Evolutionary conservation across 345 rosid genomes (phyloP).

Genomic region (Lenwebbia sp.): DNA sequence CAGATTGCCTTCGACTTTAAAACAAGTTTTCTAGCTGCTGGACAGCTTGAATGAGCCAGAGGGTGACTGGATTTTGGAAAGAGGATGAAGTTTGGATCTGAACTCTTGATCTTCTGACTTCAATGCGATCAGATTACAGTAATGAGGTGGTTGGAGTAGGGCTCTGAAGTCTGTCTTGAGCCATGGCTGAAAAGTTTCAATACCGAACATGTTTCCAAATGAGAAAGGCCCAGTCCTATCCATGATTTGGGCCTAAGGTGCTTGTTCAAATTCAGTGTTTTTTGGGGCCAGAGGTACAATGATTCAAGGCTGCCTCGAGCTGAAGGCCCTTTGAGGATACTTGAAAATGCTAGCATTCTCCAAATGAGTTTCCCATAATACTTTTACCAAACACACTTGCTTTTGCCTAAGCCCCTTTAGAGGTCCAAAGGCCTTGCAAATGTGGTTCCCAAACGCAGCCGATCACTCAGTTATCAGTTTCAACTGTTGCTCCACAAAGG

Average conservation of each 20-base stretch:
- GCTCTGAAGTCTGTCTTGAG: not conserved
- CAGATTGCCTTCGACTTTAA: not conserved
- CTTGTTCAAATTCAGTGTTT: not conserved
- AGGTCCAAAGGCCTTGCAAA: too few species aligned
- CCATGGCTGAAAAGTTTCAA: not conserved
- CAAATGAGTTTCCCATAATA: too few species aligned
- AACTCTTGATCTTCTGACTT: not conserved
- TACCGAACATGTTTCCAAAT: not conserved
- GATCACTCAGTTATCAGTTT: not conserved
- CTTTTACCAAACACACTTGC: too few species aligned
- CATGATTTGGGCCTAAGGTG: not conserved
- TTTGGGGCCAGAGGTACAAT: not conserved
- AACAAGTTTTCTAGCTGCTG: not conserved
- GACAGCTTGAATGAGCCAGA: not conserved
- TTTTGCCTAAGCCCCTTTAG: too few species aligned
- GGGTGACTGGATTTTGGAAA: not conserved
- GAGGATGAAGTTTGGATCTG: not conserved
- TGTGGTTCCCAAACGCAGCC: too few species aligned
- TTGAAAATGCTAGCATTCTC: too few species aligned
- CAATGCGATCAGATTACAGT: not conserved
- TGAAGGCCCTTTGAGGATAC: too few species aligned
- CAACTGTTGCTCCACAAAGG: not conserved
- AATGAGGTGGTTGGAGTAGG: too few species aligned
- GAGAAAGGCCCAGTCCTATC: not conserved
- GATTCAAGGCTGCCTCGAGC: too few species aligned